A percentile compares a stretch with the other conserved stretches of the same genome.
These are phyloP conservation scores for Torulaspora maleeae DNA, from an alignment of 805 yeast species.

Conservation along the genomic window DNA sequence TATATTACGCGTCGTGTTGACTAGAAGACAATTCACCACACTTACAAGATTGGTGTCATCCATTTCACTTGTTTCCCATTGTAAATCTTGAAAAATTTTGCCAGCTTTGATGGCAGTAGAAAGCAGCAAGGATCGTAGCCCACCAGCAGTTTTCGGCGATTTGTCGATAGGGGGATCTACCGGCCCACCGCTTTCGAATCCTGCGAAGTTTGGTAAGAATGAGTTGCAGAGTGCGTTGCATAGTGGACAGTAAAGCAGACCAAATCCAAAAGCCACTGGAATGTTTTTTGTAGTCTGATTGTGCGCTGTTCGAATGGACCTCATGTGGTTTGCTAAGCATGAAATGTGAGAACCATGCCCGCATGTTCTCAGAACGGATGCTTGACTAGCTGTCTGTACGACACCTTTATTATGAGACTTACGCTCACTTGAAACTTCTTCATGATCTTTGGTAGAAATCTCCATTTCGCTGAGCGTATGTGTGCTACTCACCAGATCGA, in stretches of 20 bases:
- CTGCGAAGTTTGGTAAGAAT: conserved; percentile 55
- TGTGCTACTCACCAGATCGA: background rate
- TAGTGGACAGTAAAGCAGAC: conserved; percentile 82
- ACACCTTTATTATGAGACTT: conserved; percentile 21
- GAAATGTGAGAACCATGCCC: conserved; percentile 90
- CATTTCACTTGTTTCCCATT: background rate
- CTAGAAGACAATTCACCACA: conserved; percentile 37
- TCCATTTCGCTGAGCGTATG: too few species aligned
- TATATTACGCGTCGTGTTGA: conserved; percentile 55
- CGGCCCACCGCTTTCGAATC: background rate
- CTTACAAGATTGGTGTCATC: conserved; percentile 16
- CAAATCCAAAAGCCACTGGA: conserved; percentile 66
- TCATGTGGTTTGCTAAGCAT: conserved; percentile 64
- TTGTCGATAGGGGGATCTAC: background rate
- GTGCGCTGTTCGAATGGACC: conserved; percentile 50
- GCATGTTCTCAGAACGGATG: conserved; percentile 50
- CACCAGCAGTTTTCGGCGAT: background rate
- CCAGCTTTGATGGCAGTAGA: conserved; percentile 21
- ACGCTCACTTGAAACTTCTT: background rate
- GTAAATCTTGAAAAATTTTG: conserved; percentile 19
- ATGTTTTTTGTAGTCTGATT: conserved; percentile 76
- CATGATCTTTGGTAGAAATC: too few species aligned
- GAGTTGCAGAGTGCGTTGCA: conserved; percentile 84
- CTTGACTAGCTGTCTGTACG: conserved; percentile 41
- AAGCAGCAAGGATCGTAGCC: conserved; percentile 2